These are phyloP conservation scores for Santalum album DNA, from an alignment of 164 flowering plant species.

Conservation along the genomic window DNA sequence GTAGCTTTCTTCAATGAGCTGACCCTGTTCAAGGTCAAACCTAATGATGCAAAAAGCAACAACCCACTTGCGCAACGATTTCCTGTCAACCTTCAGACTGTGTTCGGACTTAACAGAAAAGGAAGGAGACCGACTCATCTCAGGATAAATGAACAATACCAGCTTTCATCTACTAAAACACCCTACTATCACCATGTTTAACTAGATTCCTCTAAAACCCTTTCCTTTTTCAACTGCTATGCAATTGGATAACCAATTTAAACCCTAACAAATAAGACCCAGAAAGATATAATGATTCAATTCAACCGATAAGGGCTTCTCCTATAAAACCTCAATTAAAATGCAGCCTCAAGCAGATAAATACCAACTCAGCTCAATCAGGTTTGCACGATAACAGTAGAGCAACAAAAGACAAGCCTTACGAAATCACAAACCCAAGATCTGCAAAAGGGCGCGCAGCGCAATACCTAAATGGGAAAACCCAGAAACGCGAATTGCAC, in stretches of 20 bases:
- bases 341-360: not conserved
- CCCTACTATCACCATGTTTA: slow-evolving; percentile 5
- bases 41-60: slow-evolving; percentile 84
- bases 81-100: slow-evolving; percentile 39
- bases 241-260: slow-evolving; percentile 2
- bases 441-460: too few species aligned
- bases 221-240: not conserved
- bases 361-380: too few species aligned
- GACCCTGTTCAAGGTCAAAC: slow-evolving; percentile 97
- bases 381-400: too few species aligned
- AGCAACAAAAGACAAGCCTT: too few species aligned
- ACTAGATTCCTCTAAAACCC: slow-evolving; percentile 3
- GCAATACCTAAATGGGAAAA: too few species aligned
- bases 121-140: slow-evolving; percentile 84
- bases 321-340: not conserved
- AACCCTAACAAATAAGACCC: slow-evolving; percentile 4
- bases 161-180: slow-evolving; percentile 7
- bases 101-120: slow-evolving; percentile 52
- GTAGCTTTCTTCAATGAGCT: slow-evolving; percentile 89
- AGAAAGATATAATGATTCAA: not conserved
- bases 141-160: slow-evolving; percentile 13
- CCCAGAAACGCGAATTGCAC: too few species aligned
- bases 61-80: slow-evolving; percentile 64
- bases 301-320: not conserved
- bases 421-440: too few species aligned